Conservation (phyloP, 2,329 filamentous ascomycete species). For the Xylariaceae sp. region DNA sequence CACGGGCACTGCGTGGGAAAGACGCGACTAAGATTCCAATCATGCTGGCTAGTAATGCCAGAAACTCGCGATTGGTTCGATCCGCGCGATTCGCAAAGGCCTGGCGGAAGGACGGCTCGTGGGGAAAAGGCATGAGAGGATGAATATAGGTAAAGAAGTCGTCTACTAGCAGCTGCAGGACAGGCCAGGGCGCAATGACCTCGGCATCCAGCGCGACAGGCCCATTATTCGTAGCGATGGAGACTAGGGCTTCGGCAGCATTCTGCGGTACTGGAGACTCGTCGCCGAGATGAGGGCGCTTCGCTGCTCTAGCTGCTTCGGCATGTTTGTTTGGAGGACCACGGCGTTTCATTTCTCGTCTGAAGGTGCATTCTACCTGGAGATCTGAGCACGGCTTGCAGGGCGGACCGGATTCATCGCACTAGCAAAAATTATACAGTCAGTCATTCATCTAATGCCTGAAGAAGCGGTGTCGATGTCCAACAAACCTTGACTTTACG, state of each 20-base stretch:
- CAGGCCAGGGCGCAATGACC: slow-evolving; percentile 71
- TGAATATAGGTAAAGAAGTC: slow-evolving; percentile 87
- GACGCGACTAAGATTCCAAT: slow-evolving; percentile 75
- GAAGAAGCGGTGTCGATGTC: not conserved
- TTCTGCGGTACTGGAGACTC: slow-evolving; percentile 52
- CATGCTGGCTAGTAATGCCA: slow-evolving; percentile 77
- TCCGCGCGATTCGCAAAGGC: slow-evolving; percentile 72
- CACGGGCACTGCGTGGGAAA: slow-evolving; percentile 73
- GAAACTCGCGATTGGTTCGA: slow-evolving; percentile 67
- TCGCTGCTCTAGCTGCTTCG: slow-evolving; percentile 61
- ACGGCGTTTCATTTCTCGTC: slow-evolving; percentile 62
- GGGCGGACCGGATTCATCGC: slow-evolving; percentile 61
- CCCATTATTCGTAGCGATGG: slow-evolving; percentile 47
- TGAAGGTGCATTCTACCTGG: slow-evolving; percentile 63
- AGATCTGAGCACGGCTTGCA: slow-evolving; percentile 63
- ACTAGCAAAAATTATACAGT: slow-evolving; percentile 39
- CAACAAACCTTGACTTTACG: slow-evolving; percentile 61
- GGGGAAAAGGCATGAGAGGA: slow-evolving; percentile 77
- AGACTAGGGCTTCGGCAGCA: slow-evolving; percentile 56
- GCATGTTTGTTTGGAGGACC: slow-evolving; percentile 66
- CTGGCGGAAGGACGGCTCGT: slow-evolving; percentile 77
- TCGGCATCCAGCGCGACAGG: slow-evolving; percentile 64
- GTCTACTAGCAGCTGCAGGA: slow-evolving; percentile 73
- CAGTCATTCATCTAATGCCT: not conserved
- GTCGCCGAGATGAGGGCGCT: slow-evolving; percentile 50